phyloP scores from a whole-genome alignment of 169 alveolate genomes.

The Cystoisospora suis region DNA sequence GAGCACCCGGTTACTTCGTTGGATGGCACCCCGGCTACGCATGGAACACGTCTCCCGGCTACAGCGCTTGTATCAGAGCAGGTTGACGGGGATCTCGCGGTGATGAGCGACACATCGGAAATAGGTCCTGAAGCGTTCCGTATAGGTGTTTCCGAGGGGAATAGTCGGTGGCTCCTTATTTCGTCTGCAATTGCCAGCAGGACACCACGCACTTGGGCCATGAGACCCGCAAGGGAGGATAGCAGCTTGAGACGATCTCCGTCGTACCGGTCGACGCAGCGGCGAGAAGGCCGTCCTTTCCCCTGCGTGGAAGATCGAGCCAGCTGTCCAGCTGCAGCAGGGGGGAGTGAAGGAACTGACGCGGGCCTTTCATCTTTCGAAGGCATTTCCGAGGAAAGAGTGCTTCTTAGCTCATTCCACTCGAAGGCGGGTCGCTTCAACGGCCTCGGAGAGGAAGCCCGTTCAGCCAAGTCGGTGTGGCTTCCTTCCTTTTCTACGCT shows the following conservation, averaged over 20 bases:
- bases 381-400: too few relatives aligned
- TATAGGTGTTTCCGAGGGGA: background rate
- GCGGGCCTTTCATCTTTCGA: background rate
- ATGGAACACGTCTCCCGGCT: background rate
- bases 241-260: too few relatives aligned
- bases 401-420: too few relatives aligned
- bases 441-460: too few relatives aligned
- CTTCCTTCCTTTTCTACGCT: too few relatives aligned
- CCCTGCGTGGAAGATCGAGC: too few relatives aligned
- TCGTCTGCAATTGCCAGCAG: background rate
- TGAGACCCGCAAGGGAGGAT: background rate
- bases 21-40: too few relatives aligned
- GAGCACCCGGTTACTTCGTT: too few relatives aligned
- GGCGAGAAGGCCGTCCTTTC: too few relatives aligned
- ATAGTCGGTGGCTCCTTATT: slow-evolving; percentile 18
- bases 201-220: background rate
- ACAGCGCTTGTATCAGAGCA: background rate
- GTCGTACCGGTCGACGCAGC: background rate
- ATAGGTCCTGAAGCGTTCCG: background rate
- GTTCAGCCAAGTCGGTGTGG: too few relatives aligned
- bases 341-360: background rate
- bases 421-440: too few relatives aligned
- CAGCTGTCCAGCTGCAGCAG: too few relatives aligned
- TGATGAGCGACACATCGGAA: background rate
- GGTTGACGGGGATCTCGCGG: background rate